phyloP scores from a whole-genome alignment of 257 asterid genomes.

The Euphrasia confusa region DNA sequence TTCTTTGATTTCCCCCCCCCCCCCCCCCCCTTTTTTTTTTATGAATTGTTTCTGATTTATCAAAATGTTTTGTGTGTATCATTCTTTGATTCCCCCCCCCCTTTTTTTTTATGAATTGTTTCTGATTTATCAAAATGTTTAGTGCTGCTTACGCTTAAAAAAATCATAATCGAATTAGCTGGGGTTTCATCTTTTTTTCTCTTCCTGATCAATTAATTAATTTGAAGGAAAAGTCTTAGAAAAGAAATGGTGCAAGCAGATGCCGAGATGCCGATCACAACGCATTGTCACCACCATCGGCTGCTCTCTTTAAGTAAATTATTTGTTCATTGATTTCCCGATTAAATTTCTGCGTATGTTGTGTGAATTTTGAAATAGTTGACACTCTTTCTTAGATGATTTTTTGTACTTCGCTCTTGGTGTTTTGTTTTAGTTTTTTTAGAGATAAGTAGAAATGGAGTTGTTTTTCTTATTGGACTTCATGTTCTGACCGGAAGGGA shows the following conservation, averaged over 20 bases:
- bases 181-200: constrained; percentile 25
- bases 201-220: background rate
- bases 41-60: too few species aligned
- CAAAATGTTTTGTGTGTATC: too few species aligned
- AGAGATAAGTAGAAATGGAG: background rate
- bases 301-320: constrained; percentile 81
- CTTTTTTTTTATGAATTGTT: too few species aligned
- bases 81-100: too few species aligned
- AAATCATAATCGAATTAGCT: constrained; percentile 20
- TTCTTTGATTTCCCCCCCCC: too few species aligned
- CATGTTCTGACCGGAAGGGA: too few species aligned
- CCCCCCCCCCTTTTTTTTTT: too few species aligned
- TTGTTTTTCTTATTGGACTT: constrained; percentile 2
- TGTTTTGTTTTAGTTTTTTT: background rate
- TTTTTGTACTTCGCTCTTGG: background rate
- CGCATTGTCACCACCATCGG: constrained; percentile 89
- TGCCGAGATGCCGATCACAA: constrained; percentile 94
- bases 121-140: too few species aligned
- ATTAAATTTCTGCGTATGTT: background rate
- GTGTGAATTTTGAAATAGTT: background rate
- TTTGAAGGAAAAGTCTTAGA: background rate
- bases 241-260: constrained; percentile 90
- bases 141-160: background rate
- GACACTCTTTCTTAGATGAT: constrained; percentile 12
- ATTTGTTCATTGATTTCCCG: background rate